Evolutionary conservation across 495 filamentous ascomycete species (phyloP).

Genomic region (Bryoglossum gracile): DNA sequence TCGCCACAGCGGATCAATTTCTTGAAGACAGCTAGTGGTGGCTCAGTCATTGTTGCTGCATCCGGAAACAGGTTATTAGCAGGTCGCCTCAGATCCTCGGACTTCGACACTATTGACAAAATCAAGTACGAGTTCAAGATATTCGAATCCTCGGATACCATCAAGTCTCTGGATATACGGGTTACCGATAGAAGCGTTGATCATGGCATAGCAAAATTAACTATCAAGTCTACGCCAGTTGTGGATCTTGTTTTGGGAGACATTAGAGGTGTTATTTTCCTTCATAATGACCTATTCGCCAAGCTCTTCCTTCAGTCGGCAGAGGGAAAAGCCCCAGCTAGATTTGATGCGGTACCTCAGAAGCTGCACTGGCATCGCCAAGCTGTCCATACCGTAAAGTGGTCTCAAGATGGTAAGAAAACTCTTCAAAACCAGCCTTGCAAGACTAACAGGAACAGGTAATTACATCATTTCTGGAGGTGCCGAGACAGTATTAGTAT

Average conservation of each 20-base stretch:
- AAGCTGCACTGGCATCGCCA: constrained; percentile 89
- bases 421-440: not conserved
- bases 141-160: constrained; percentile 44
- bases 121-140: constrained; percentile 42
- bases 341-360: constrained; percentile 20
- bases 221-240: constrained; percentile 28
- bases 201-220: constrained; percentile 27
- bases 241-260: constrained; percentile 72
- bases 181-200: constrained; percentile 22
- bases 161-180: constrained; percentile 52
- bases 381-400: constrained; percentile 71
- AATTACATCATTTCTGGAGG: constrained; percentile 95
- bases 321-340: constrained; percentile 16
- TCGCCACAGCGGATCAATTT: constrained; percentile 21
- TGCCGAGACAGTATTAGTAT: constrained; percentile 76
- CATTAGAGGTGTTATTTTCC: constrained; percentile 61
- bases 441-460: constrained; percentile 43
- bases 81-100: constrained; percentile 27
- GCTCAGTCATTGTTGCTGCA: constrained; percentile 32
- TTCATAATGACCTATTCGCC: constrained; percentile 66
- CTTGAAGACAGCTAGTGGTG: constrained; percentile 22
- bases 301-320: constrained; percentile 34
- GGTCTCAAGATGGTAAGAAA: constrained; percentile 78
- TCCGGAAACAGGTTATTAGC: constrained; percentile 33
- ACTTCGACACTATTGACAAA: constrained; percentile 28